These are phyloP conservation scores for Cutaneotrichosporon sp. DNA, from an alignment of 1,284 basidiomycete genomes.

Conservation along the genomic window DNA sequence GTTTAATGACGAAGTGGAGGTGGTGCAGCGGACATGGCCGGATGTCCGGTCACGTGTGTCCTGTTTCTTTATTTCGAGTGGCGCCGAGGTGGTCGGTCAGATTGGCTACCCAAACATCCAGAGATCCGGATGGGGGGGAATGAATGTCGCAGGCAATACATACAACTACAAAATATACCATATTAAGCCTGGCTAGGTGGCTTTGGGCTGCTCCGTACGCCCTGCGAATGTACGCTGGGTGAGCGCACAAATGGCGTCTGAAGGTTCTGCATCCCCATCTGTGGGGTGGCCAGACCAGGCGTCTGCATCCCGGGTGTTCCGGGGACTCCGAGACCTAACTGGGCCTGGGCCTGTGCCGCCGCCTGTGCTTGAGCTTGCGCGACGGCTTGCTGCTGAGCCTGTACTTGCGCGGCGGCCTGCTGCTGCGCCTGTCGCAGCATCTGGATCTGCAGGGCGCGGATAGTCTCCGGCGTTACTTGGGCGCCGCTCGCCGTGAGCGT, in stretches of 20 bases:
- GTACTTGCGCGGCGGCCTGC: conserved; percentile 20
- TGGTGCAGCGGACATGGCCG: not conserved
- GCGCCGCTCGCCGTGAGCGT: conserved; percentile 36
- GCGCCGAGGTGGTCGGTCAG: no score
- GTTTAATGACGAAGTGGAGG: not conserved
- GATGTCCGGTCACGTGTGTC: not conserved
- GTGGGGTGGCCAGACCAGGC: conserved; percentile 17
- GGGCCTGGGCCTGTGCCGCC: conserved; percentile 15
- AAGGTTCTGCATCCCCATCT: conserved; percentile 20
- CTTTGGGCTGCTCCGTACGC: conserved; percentile 20
- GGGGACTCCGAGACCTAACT: not conserved
- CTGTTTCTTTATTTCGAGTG: not conserved
- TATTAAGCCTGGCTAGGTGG: conserved; percentile 12
- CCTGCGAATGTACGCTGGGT: conserved; percentile 23
- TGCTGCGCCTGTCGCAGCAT: conserved; percentile 25
- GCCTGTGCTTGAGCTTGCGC: conserved; percentile 18
- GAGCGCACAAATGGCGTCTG: conserved; percentile 19
- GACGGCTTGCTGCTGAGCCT: conserved; percentile 25
- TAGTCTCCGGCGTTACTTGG: conserved; percentile 37
- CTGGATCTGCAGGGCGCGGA: conserved; percentile 31
- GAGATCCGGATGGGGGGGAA: no score
- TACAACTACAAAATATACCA: not conserved
- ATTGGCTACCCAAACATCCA: no score
- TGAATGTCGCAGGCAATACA: not conserved
- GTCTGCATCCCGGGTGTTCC: conserved; percentile 14